These are phyloP conservation scores for Beauveria pseudobassiana DNA, from an alignment of 2,329 filamentous ascomycete species.

Conservation along the genomic window DNA sequence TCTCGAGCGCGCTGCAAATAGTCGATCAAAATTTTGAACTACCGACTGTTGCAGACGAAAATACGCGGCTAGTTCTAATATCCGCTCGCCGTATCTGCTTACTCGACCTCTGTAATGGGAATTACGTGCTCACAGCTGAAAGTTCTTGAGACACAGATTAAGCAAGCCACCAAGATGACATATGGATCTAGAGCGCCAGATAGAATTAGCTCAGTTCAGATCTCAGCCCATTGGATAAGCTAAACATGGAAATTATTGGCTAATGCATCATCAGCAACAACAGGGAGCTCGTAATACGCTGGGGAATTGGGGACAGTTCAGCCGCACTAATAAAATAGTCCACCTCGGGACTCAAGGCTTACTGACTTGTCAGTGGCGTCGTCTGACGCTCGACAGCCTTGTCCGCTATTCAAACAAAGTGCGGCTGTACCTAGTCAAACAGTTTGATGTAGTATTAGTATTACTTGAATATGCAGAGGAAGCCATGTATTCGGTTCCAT, in stretches of 20 bases:
- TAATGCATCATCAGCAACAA: slow-evolving; percentile 3
- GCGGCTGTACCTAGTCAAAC: neutral
- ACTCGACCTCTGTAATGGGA: neutral
- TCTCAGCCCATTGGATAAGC: neutral
- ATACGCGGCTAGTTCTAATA: too few relatives aligned
- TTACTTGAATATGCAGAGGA: neutral
- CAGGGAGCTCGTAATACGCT: neutral
- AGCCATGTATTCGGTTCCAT: neutral
- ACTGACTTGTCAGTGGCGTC: neutral
- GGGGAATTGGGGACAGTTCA: neutral
- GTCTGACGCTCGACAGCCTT: neutral
- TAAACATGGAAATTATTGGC: neutral
- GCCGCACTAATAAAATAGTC: neutral
- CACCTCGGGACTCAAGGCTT: neutral
- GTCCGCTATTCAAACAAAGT: too few relatives aligned
- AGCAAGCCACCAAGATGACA: neutral
- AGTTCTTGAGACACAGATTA: neutral
- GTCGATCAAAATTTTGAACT: too few relatives aligned
- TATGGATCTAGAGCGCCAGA: neutral
- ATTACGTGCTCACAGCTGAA: neutral
- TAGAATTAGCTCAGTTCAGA: neutral
- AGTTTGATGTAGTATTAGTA: neutral
- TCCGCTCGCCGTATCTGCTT: neutral
- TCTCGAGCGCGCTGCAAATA: neutral
- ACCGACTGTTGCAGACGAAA: too few relatives aligned